Evolutionary conservation across 2,329 filamentous ascomycete genomes (phyloP).

Genomic region (Pestalotiopsis sp.): DNA sequence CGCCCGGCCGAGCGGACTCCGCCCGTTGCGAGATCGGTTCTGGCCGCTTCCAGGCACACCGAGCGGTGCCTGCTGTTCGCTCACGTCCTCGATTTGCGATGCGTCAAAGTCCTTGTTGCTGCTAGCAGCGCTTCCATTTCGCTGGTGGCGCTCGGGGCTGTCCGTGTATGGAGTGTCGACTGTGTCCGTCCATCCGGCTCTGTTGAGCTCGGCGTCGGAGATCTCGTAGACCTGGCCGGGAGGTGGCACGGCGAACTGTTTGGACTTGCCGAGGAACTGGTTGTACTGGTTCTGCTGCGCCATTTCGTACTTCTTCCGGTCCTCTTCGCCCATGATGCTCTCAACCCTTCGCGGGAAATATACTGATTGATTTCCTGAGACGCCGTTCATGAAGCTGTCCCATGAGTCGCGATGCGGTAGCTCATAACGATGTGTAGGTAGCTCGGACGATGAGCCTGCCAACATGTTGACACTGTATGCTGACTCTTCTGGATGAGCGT

Average conservation of each 20-base stretch:
- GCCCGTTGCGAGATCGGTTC: constrained; percentile 28
- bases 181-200: constrained; percentile 43
- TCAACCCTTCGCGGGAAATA: constrained; percentile 71
- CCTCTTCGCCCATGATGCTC: constrained; percentile 78
- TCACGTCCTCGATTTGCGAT: not conserved
- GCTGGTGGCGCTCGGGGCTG: constrained; percentile 18
- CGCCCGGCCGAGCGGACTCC: constrained; percentile 40
- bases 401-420: constrained; percentile 64
- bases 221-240: constrained; percentile 53
- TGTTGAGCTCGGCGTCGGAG: constrained; percentile 44
- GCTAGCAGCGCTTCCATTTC: constrained; percentile 20
- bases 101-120: not conserved
- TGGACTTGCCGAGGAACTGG: constrained; percentile 33
- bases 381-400: constrained; percentile 65
- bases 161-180: constrained; percentile 32
- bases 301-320: constrained; percentile 72
- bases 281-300: constrained; percentile 59
- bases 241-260: constrained; percentile 37
- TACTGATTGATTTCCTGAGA: constrained; percentile 60
- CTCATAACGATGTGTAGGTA: constrained; percentile 45
- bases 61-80: constrained; percentile 21
- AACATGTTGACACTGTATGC: constrained; percentile 53
- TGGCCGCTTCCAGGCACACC: constrained; percentile 25
- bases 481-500: constrained; percentile 71
- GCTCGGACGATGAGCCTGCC: constrained; percentile 23